Conservation (phyloP, 2,329 filamentous ascomycete genomes). For the Ramichloridium luteum region DNA sequence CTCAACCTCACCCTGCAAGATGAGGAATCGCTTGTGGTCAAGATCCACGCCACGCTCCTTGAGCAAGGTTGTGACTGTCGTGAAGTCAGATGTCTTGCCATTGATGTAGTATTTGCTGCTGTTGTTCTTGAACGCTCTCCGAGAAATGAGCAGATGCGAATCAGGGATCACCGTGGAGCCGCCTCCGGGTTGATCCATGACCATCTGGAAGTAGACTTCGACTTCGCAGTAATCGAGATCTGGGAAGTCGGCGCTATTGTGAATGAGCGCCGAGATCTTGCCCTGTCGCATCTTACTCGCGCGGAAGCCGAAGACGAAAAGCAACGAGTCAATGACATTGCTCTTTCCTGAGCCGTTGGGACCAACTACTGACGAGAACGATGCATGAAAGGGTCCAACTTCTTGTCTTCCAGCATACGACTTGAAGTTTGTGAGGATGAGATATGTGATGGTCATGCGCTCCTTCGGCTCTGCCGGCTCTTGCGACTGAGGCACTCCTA, state of each 20-base stretch:
- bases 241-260: conserved; percentile 82
- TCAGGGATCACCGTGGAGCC: conserved; percentile 66
- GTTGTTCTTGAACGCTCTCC: conserved; percentile 94
- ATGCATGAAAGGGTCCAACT: conserved; percentile 91
- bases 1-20: conserved; percentile 93
- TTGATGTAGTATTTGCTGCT: conserved; percentile 98
- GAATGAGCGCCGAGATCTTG: conserved; percentile 93
- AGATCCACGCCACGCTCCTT: conserved; percentile 83
- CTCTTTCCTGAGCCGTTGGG: conserved; percentile 98
- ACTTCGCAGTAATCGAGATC: conserved; percentile 88
- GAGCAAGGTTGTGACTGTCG: conserved; percentile 74
- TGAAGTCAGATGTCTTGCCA: conserved; percentile 79
- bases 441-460: conserved; percentile 82
- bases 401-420: conserved; percentile 93
- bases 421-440: conserved; percentile 95
- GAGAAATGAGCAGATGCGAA: conserved; percentile 76
- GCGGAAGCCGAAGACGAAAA: conserved; percentile 98
- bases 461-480: conserved; percentile 68
- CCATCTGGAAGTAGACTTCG: conserved; percentile 90
- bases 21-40: conserved; percentile 95
- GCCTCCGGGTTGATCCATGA: conserved; percentile 73
- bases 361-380: conserved; percentile 94
- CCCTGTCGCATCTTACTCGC: conserved; percentile 99
- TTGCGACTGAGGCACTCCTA: conserved; percentile 49
- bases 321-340: conserved; percentile 92